Evolutionary conservation across 805 yeast species (phyloP).

Genomic region (Schwanniomyces sp.): DNA sequence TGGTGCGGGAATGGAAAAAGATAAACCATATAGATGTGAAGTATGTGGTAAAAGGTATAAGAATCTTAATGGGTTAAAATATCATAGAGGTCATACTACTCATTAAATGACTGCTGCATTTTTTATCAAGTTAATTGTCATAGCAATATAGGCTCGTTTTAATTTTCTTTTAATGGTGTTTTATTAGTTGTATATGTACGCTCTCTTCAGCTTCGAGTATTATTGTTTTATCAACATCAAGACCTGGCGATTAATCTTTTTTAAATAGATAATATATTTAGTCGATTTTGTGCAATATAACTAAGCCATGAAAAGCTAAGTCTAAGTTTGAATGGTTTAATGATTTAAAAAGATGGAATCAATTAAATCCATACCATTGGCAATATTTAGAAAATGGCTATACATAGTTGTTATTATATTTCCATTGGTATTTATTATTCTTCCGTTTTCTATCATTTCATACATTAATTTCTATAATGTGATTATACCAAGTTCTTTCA

Average conservation of each 20-base stretch:
- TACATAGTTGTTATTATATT: conserved; percentile 17
- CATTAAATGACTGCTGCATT: conserved; percentile 47
- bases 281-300: not conserved
- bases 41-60: conserved; percentile 97
- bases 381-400: conserved; percentile 22
- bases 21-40: conserved; percentile 97
- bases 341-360: not conserved
- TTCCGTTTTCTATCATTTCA: conserved; percentile 36
- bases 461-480: conserved; percentile 34
- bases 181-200: conserved; percentile 1
- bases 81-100: conserved; percentile 97
- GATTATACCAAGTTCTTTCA: conserved; percentile 27
- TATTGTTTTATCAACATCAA: not conserved
- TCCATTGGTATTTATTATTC: conserved; percentile 25
- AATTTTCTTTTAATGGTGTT: conserved; percentile 1
- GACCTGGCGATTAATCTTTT: not conserved
- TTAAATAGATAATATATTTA: not conserved
- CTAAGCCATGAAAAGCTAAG: not conserved
- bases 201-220: not conserved
- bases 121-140: not conserved
- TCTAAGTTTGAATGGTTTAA: not conserved
- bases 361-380: conserved; percentile 14
- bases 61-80: conserved; percentile 92
- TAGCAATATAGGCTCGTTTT: not conserved
- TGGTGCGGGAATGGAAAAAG: conserved; percentile 93